Evolutionary conservation across 352 stramenopile species (phyloP).

Genomic region (Phytopythium montanum): DNA sequence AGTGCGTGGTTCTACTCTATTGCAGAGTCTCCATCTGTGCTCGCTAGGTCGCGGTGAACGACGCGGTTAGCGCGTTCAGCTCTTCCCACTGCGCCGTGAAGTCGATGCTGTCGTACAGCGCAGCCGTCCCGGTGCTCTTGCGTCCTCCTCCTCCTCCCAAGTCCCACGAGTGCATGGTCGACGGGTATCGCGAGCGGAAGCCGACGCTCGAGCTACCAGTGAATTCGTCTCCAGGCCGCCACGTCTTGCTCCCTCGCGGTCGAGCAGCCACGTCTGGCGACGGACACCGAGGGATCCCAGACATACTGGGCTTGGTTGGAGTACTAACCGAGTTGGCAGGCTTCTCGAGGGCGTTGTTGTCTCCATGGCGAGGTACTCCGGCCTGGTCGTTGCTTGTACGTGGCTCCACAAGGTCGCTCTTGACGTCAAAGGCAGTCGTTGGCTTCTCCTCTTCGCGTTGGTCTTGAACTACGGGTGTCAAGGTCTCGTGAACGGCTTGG

Average conservation of each 20-base stretch:
- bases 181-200: slow-evolving; percentile 25
- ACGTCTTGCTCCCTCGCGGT: neutral
- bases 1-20: neutral
- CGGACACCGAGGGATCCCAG: slow-evolving; percentile 1
- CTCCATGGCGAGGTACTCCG: neutral
- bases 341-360: neutral
- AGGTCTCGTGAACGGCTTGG: neutral
- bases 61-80: slow-evolving; percentile 21
- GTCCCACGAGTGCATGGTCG: slow-evolving; percentile 40
- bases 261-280: neutral
- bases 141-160: slow-evolving; percentile 3
- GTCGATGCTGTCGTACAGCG: slow-evolving; percentile 19
- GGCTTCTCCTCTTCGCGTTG: neutral
- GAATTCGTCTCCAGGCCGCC: neutral
- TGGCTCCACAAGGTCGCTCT: neutral
- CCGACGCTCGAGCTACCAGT: neutral
- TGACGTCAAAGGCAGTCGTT: neutral
- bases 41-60: slow-evolving; percentile 16
- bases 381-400: neutral
- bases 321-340: neutral
- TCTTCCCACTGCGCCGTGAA: slow-evolving; percentile 23
- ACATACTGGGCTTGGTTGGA: neutral
- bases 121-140: neutral
- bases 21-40: neutral
- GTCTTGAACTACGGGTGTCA: neutral